A percentile compares a stretch with the other conserved stretches of the same genome.
Evolutionary conservation across 2,329 filamentous ascomycete genomes (phyloP).

Genomic region (Hymenoscyphus salicellus): DNA sequence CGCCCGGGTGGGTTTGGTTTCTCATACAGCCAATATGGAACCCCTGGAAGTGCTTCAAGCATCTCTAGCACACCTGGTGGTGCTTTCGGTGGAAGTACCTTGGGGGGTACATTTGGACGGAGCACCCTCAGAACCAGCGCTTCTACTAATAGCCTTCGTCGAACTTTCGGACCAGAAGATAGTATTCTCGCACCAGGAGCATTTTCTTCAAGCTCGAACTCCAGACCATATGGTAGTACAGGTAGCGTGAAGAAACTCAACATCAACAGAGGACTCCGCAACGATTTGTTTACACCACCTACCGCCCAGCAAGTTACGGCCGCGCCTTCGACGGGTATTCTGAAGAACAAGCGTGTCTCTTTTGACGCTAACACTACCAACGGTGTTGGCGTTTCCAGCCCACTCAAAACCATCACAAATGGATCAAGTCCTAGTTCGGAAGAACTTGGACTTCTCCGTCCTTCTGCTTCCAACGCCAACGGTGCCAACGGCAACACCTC

Average conservation of each 20-base stretch:
- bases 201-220: conserved; percentile 66
- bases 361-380: conserved; percentile 68
- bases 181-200: conserved; percentile 83
- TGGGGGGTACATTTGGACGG: conserved; percentile 50
- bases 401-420: conserved; percentile 37
- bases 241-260: conserved; percentile 84
- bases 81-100: conserved; percentile 33
- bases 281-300: conserved; percentile 63
- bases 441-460: conserved; percentile 59
- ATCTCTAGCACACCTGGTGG: conserved; percentile 50
- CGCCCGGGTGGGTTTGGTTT: conserved; percentile 91
- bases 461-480: conserved; percentile 45
- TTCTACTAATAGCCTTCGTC: conserved; percentile 80
- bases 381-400: conserved; percentile 41
- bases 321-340: conserved; percentile 47
- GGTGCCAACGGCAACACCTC: conserved; percentile 45
- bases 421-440: conserved; percentile 52
- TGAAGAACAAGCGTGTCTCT: conserved; percentile 80
- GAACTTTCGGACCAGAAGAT: conserved; percentile 76
- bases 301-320: conserved; percentile 37
- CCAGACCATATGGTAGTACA: conserved; percentile 63
- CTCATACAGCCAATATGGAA: conserved; percentile 85
- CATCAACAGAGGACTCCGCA: conserved; percentile 84
- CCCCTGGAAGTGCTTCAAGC: conserved; percentile 49
- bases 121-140: conserved; percentile 82